Conservation (phyloP, 2,329 filamentous ascomycete genomes). For the Botrytis porri region DNA sequence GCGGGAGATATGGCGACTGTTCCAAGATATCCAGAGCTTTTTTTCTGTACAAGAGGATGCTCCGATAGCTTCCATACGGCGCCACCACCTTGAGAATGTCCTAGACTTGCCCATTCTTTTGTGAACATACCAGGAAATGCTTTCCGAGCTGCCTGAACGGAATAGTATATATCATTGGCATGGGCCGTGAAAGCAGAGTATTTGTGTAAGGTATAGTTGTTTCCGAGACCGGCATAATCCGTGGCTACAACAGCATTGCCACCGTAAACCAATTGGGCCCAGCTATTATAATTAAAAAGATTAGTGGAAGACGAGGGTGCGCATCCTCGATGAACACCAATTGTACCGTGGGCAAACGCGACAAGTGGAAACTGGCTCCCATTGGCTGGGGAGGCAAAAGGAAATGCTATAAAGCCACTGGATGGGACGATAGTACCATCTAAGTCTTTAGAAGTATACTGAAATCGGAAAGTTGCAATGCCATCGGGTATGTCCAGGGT, state of each 20-base stretch:
- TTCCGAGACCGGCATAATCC: neutral
- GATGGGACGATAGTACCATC: neutral
- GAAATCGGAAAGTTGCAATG: neutral
- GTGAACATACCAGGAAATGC: neutral
- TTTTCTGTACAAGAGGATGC: neutral
- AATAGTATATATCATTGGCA: neutral
- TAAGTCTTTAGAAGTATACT: neutral
- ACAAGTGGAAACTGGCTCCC: neutral
- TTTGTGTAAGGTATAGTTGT: neutral
- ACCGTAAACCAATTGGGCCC: neutral
- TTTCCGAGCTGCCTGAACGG: neutral
- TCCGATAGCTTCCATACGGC: neutral
- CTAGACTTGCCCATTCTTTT: neutral
- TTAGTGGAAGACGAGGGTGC: neutral
- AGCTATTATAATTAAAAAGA: neutral
- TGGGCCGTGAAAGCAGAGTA: neutral
- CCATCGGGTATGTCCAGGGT: neutral
- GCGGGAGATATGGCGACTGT: neutral
- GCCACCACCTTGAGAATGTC: neutral
- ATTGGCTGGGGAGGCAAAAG: neutral
- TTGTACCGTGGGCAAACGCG: neutral
- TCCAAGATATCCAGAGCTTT: neutral
- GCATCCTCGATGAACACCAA: neutral
- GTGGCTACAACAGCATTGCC: neutral
- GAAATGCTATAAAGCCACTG: neutral